These are phyloP conservation scores for Tetradesmus obliquus DNA, from an alignment of 139 green algal genomes.

Conservation along the genomic window DNA sequence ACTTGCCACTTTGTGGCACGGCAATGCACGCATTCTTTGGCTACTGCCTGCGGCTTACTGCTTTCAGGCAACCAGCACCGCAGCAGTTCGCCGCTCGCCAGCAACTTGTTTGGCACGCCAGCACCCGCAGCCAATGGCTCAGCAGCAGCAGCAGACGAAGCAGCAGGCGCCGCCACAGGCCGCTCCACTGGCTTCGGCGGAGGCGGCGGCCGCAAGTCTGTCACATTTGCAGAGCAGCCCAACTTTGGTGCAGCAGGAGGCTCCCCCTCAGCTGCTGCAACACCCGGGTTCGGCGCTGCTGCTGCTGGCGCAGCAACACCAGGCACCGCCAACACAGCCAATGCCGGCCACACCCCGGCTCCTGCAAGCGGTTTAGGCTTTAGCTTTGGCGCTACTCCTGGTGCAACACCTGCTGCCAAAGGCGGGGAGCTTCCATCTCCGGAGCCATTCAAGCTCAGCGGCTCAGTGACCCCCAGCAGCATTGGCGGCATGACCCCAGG, in stretches of 20 bases:
- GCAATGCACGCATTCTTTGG: too few relatives aligned
- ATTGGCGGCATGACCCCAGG: background rate
- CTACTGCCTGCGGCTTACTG: too few relatives aligned
- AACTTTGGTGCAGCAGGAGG: background rate
- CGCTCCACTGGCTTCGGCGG: background rate
- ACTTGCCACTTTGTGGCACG: too few relatives aligned
- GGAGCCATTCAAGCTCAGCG: background rate
- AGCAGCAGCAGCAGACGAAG: background rate
- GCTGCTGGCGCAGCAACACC: slow-evolving; percentile 1
- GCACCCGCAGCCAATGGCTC: background rate
- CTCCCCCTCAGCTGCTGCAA: background rate
- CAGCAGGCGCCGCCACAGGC: background rate
- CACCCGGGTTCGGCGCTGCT: background rate
- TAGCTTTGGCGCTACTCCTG: slow-evolving; percentile 11
- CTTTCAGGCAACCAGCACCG: background rate
- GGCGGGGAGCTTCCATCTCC: background rate
- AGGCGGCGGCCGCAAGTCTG: slow-evolving; percentile 31
- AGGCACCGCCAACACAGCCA: background rate
- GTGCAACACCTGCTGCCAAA: background rate
- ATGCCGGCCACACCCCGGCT: slow-evolving; percentile 38
- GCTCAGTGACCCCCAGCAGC: slow-evolving; percentile 7
- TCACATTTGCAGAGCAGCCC: slow-evolving; percentile 23
- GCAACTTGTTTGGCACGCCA: slow-evolving; percentile 21
- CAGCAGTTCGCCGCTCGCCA: background rate
- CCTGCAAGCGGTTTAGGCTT: slow-evolving; percentile 30